phyloP scores from a whole-genome alignment of 2,329 filamentous ascomycete genomes.

The Ceratocystis huliohia region DNA sequence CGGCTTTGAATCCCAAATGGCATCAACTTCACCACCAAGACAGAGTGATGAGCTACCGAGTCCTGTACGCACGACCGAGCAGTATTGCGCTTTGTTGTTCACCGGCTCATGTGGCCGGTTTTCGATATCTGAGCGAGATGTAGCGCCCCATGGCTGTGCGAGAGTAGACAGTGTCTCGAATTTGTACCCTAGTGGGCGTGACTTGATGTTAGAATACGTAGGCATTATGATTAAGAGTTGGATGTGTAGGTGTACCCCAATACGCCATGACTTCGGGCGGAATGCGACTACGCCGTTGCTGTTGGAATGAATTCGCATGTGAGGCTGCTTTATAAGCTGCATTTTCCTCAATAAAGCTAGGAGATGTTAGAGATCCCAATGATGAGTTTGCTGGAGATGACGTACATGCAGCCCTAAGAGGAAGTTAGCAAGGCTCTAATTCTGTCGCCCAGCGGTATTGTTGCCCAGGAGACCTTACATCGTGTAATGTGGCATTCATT shows the following conservation, averaged over 20 bases:
- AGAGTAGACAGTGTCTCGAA: constrained; percentile 80
- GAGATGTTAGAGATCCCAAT: not conserved
- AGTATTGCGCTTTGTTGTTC: constrained; percentile 89
- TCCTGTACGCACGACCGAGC: constrained; percentile 79
- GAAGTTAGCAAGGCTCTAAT: not conserved
- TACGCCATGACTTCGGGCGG: constrained; percentile 77
- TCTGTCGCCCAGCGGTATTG: not conserved
- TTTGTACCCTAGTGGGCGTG: constrained; percentile 62
- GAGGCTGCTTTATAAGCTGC: constrained; percentile 56
- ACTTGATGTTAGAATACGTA: not conserved
- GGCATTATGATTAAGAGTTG: not conserved
- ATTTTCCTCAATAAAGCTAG: constrained; percentile 85
- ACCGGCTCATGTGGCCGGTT: constrained; percentile 56
- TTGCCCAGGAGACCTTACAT: constrained; percentile 42
- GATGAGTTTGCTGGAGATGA: not conserved
- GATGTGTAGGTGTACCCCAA: constrained; percentile 51
- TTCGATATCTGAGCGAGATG: constrained; percentile 66
- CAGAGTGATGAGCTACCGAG: constrained; percentile 67
- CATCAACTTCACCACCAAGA: constrained; percentile 88
- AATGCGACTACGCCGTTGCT: constrained; percentile 32
- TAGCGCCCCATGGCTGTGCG: constrained; percentile 59
- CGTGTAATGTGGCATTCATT: constrained; percentile 87
- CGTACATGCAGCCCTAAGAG: constrained; percentile 43
- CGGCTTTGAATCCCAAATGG: constrained; percentile 77
- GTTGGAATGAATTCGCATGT: constrained; percentile 40